Percentiles rank a stretch among this genome's conserved stretches.
phyloP scores from a whole-genome alignment of 2,329 filamentous ascomycete genomes.

The Parastagonospora nodorum region DNA sequence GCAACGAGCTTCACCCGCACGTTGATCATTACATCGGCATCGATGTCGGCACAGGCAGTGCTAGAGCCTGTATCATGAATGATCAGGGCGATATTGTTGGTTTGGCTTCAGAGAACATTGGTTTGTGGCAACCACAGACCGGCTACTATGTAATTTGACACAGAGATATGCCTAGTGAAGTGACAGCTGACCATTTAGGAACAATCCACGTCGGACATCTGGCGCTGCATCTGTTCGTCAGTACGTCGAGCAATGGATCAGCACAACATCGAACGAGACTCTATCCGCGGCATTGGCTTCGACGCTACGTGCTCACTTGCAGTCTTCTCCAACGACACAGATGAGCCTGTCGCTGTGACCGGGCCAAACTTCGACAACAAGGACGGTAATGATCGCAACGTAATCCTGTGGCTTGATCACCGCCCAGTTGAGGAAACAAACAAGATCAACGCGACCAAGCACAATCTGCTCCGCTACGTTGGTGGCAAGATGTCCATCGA shows the following conservation, averaged over 20 bases:
- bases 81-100: slow-evolving; percentile 82
- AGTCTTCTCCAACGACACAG: slow-evolving; percentile 86
- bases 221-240: slow-evolving; percentile 89
- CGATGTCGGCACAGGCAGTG: slow-evolving; percentile 95
- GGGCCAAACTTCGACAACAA: slow-evolving; percentile 80
- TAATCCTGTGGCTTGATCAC: slow-evolving; percentile 97
- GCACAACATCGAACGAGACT: slow-evolving; percentile 74
- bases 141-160: slow-evolving; percentile 57
- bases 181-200: slow-evolving; percentile 61
- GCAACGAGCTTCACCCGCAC: slow-evolving; percentile 62
- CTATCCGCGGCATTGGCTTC: slow-evolving; percentile 90
- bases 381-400: slow-evolving; percentile 83
- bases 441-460: slow-evolving; percentile 88
- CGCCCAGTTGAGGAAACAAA: slow-evolving; percentile 87
- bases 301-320: slow-evolving; percentile 98
- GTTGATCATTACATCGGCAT: slow-evolving; percentile 77
- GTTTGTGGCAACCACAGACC: slow-evolving; percentile 58
- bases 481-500: slow-evolving; percentile 98
- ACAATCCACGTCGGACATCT: slow-evolving; percentile 98
- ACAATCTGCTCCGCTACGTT: slow-evolving; percentile 93
- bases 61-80: slow-evolving; percentile 94
- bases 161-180: background rate
- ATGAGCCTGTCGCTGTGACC: slow-evolving; percentile 89
- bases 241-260: slow-evolving; percentile 82
- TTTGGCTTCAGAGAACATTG: slow-evolving; percentile 59